Base-by-base conservation (phyloP, 2,329 filamentous ascomycete species). In the Xylariaceae sp. region DNA sequence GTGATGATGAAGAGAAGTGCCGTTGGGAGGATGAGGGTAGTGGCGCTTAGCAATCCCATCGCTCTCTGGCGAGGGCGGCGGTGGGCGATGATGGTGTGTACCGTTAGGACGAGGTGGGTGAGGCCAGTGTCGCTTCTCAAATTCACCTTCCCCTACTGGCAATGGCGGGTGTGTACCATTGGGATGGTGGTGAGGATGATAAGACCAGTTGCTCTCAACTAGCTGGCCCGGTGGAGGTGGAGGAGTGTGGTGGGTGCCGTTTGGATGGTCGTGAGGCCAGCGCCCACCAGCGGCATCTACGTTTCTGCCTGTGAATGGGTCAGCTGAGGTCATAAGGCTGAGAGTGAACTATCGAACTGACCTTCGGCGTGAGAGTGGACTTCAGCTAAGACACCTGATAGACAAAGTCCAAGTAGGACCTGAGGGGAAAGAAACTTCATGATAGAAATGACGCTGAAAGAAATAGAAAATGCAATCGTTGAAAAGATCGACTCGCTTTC, bases 381-480 rank as follows among this genome's bases (percentile, higher is more conserved):
- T 30, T 42, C 39, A 35, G 49, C 45, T 19, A 43, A 12, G 18
- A 35, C 49, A 32, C 45, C 32, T 17, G 45, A 42, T 7, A 47
- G 36, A 19, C 38, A 52, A 38, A 48, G 19, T 6, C 12, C 31
- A 12, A 45, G 15, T 14, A 52, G 30, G 36, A 39, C 17, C 3
- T 17, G 27, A 27, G 39, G 31, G 3, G 45, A 43, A 41, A 45
- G 48, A n/a, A 17, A 33, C 42, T 45, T 52, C 42, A 48, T 45
- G 31, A 41, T 45, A 11, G 31, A 15, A 19, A 32, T 15, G 39
- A 15, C n/a, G 11, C 14, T 2, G 15, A 22, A 32, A 17, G 3
- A n/a, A 17, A 40, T 5, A 36, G 5, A 36, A 36, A 36, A 36
- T 15, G 33, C 10, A 15, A 12, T 36, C 12, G 33, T 36, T 36